Conservation (phyloP, 2,329 filamentous ascomycete genomes). For the Pseudocercospora vitis region DNA sequence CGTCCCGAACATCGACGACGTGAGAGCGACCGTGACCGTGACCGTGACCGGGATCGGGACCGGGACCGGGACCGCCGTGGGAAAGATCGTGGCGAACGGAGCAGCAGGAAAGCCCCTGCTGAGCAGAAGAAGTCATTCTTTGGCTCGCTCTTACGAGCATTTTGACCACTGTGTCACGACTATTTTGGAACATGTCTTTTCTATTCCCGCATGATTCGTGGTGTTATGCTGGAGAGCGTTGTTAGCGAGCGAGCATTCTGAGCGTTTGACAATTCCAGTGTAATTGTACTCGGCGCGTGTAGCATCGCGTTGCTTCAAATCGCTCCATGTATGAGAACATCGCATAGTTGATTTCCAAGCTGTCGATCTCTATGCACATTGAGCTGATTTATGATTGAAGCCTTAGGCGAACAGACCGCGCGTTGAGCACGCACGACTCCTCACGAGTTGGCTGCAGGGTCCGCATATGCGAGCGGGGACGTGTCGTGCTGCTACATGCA, state of each 20-base stretch:
- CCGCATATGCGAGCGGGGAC: no score
- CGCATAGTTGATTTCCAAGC: no score
- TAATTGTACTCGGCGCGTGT: background rate
- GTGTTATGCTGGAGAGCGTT: background rate
- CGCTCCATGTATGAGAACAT: no score
- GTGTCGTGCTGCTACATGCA: background rate
- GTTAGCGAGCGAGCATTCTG: background rate
- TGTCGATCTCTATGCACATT: no score
- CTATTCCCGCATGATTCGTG: background rate
- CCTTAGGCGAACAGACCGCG: no score
- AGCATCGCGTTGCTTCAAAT: no score
- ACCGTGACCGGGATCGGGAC: slow-evolving; percentile 6
- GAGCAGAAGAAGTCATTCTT: slow-evolving; percentile 21
- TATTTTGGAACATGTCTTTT: background rate
- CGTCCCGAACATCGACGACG: slow-evolving; percentile 8
- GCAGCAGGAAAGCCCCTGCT: slow-evolving; percentile 13
- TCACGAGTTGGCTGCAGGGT: background rate
- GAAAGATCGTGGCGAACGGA: slow-evolving; percentile 10
- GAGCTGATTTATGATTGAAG: no score
- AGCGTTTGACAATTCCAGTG: background rate
- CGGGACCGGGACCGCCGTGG: slow-evolving; percentile 13
- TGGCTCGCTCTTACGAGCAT: slow-evolving; percentile 13
- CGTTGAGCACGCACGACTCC: no score
- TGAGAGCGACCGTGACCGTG: slow-evolving; percentile 14
- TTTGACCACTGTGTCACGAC: slow-evolving; percentile 1